Conservation (phyloP, 352 stramenopile species). For the Pythium folliculosum region DNA sequence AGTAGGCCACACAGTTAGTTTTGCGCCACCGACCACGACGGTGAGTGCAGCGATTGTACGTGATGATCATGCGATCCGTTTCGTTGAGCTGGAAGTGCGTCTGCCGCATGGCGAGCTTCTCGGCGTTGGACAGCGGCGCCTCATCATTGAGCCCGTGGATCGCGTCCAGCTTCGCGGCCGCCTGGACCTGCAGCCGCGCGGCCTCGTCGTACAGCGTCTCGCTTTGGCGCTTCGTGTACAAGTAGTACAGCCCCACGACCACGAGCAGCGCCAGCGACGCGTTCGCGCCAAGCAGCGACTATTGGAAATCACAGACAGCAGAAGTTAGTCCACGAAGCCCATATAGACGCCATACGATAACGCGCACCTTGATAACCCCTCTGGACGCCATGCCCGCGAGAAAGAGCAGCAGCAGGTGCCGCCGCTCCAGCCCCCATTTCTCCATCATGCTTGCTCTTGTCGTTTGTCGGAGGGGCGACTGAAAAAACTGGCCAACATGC, state of each 20-base stretch:
- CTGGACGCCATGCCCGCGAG: slow-evolving; percentile 62
- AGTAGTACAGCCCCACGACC: slow-evolving; percentile 66
- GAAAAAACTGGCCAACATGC: not conserved
- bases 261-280: slow-evolving; percentile 66
- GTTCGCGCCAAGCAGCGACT: slow-evolving; percentile 67
- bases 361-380: slow-evolving; percentile 60
- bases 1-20: not conserved
- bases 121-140: slow-evolving; percentile 26
- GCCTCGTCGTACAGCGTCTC: slow-evolving; percentile 75
- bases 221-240: slow-evolving; percentile 52
- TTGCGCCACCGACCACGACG: not conserved
- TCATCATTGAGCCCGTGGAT: slow-evolving; percentile 52
- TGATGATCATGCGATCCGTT: slow-evolving; percentile 66
- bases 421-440: slow-evolving; percentile 47
- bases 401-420: slow-evolving; percentile 77
- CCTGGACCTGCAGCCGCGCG: slow-evolving; percentile 53
- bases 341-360: not conserved
- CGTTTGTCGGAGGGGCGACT: not conserved
- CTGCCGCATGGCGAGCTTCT: slow-evolving; percentile 44
- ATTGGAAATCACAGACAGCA: not conserved
- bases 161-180: slow-evolving; percentile 66
- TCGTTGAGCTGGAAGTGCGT: slow-evolving; percentile 73
- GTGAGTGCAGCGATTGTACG: slow-evolving; percentile 37
- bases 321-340: not conserved
- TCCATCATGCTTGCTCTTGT: slow-evolving; percentile 21